Percentiles rank a stretch among this genome's conserved stretches.
phyloP scores from a whole-genome alignment of 495 filamentous ascomycete species.

The Penicillium mononematosum region DNA sequence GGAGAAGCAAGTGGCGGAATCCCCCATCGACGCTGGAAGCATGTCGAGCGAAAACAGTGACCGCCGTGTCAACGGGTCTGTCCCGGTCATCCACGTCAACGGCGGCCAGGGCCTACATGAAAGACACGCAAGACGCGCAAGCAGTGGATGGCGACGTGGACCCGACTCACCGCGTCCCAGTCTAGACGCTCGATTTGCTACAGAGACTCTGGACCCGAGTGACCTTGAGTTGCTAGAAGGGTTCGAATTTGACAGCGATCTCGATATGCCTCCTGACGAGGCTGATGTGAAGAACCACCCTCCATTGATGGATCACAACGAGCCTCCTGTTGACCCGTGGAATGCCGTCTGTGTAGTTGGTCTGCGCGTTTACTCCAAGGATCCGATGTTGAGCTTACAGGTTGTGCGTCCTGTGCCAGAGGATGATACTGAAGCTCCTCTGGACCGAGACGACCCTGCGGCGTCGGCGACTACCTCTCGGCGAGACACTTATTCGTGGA shows the following conservation, averaged over 20 bases:
- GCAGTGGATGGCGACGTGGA: conserved; percentile 10
- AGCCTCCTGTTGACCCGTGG: conserved; percentile 61
- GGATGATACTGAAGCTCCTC: conserved; percentile 45
- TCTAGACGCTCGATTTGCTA: conserved; percentile 30
- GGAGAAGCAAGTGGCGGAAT: conserved; percentile 29
- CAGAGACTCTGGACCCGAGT: conserved; percentile 21
- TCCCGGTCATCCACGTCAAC: conserved; percentile 37
- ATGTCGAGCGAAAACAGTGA: conserved; percentile 24
- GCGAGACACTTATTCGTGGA: conserved; percentile 19
- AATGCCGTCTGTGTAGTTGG: conserved; percentile 83
- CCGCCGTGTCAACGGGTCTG: conserved; percentile 22
- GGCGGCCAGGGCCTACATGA: conserved; percentile 31
- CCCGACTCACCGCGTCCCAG: conserved; percentile 29
- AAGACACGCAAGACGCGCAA: conserved; percentile 19
- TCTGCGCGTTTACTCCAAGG: conserved; percentile 68
- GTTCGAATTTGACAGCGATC: conserved; percentile 49
- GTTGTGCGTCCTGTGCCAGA: conserved; percentile 54
- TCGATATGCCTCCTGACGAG: conserved; percentile 46
- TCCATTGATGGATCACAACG: conserved; percentile 4
- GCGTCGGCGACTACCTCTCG: conserved; percentile 34
- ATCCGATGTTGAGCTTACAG: conserved; percentile 52
- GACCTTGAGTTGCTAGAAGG: conserved; percentile 40
- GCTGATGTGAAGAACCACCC: conserved; percentile 8
- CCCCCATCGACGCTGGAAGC: conserved; percentile 25
- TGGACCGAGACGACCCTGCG: conserved; percentile 57